phyloP scores from a whole-genome alignment of 2,329 filamentous ascomycete species.

The Neofusicoccum umdonicola region DNA sequence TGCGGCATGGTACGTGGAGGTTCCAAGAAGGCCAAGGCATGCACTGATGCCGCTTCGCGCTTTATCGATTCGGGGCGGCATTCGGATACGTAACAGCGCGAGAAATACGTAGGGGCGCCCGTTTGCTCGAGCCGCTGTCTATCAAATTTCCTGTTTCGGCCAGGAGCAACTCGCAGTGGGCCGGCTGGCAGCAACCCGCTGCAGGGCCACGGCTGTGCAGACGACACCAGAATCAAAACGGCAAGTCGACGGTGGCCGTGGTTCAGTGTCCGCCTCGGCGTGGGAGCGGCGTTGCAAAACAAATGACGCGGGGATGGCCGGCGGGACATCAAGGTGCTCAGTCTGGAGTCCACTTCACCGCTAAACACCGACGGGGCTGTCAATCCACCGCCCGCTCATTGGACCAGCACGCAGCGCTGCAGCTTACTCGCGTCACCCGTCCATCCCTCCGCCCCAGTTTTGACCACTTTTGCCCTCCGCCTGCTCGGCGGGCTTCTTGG shows the following conservation, averaged over 20 bases:
- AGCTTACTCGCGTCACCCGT: neutral
- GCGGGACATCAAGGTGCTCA: slow-evolving; percentile 13
- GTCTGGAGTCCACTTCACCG: neutral
- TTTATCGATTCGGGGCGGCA: neutral
- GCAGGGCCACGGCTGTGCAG: neutral
- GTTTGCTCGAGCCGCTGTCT: neutral
- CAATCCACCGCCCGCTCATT: neutral
- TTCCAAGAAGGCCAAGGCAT: slow-evolving; percentile 11
- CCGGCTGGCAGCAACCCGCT: neutral
- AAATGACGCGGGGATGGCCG: neutral
- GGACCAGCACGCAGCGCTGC: neutral
- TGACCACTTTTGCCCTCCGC: neutral
- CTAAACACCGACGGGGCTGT: neutral
- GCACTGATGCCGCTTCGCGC: neutral
- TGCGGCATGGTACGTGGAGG: slow-evolving; percentile 8
- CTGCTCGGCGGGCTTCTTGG: neutral
- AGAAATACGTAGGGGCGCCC: neutral
- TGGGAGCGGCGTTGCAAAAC: neutral
- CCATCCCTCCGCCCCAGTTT: neutral
- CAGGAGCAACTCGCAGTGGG: neutral
- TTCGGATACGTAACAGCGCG: neutral
- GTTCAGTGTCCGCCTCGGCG: no score
- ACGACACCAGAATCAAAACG: neutral
- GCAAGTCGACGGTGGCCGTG: neutral
- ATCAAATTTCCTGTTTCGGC: neutral